Conservation (phyloP, 2,329 filamentous ascomycete species). For the Hysterium pulicare region DNA sequence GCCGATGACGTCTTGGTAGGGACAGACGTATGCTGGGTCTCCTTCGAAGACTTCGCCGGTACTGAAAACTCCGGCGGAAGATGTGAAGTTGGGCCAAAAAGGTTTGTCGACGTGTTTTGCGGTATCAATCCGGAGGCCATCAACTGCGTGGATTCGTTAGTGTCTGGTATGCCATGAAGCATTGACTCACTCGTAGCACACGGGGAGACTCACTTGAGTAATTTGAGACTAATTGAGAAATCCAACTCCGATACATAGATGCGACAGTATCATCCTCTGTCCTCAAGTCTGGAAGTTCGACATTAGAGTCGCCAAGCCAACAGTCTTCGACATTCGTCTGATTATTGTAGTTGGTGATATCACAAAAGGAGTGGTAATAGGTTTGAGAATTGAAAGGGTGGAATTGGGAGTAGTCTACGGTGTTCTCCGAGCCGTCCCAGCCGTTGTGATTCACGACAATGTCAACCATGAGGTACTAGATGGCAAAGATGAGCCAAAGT, state of each 20-base stretch:
- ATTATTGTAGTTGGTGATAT: slow-evolving; percentile 53
- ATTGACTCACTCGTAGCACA: too few relatives aligned
- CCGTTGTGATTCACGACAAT: slow-evolving; percentile 58
- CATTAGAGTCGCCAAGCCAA: slow-evolving; percentile 49
- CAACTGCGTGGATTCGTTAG: slow-evolving; percentile 18
- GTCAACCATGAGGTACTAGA: slow-evolving; percentile 58
- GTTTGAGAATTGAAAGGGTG: slow-evolving; percentile 54
- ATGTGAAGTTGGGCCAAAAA: slow-evolving; percentile 35
- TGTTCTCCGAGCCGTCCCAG: slow-evolving; percentile 46
- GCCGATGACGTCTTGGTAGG: slow-evolving; percentile 32
- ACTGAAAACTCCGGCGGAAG: slow-evolving; percentile 34
- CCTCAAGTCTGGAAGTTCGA: slow-evolving; percentile 43
- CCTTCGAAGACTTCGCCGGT: slow-evolving; percentile 37
- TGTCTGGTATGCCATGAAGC: too few relatives aligned
- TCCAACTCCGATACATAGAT: slow-evolving; percentile 14
- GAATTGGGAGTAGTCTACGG: slow-evolving; percentile 53
- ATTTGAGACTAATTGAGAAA: slow-evolving; percentile 14
- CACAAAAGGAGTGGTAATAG: slow-evolving; percentile 62
- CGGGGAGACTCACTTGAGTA: slow-evolving; percentile 33
- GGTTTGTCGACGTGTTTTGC: slow-evolving; percentile 35
- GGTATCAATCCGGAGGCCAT: slow-evolving; percentile 40
- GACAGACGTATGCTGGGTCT: slow-evolving; percentile 30
- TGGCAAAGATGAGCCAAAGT: background rate
- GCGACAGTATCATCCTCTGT: slow-evolving; percentile 36
- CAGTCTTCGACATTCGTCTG: slow-evolving; percentile 46